These are phyloP conservation scores for Ophiostoma quercus DNA, from an alignment of 2,329 filamentous ascomycete genomes.

Conservation along the genomic window DNA sequence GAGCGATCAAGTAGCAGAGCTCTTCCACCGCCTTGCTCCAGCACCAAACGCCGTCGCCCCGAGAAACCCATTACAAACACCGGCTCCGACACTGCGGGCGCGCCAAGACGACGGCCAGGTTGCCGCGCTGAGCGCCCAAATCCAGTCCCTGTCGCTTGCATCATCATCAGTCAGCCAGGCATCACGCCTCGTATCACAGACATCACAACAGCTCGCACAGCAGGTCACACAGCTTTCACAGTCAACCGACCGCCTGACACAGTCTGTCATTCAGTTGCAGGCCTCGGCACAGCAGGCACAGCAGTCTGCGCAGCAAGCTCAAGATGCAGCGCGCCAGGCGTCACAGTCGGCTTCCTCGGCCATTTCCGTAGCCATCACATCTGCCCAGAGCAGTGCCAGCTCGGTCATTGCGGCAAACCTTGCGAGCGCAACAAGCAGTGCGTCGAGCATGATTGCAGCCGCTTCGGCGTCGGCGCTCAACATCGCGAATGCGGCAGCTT, in stretches of 20 bases:
- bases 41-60: not conserved
- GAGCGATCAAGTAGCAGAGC: not conserved
- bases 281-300: conserved; percentile 31
- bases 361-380: conserved; percentile 24
- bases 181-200: conserved; percentile 33
- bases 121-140: conserved; percentile 30
- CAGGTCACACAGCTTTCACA: conserved; percentile 32
- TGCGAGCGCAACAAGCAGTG: conserved; percentile 31
- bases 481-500: conserved; percentile 29
- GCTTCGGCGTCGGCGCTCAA: conserved; percentile 15
- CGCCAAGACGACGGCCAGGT: conserved; percentile 30
- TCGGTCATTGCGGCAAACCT: conserved; percentile 30
- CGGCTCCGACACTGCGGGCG: conserved; percentile 19
- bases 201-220: conserved; percentile 34
- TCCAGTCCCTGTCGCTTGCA: conserved; percentile 33
- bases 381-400: conserved; percentile 32
- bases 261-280: conserved; percentile 31
- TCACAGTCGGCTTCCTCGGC: conserved; percentile 32
- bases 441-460: conserved; percentile 31
- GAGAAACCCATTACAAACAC: conserved; percentile 26
- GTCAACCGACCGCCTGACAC: conserved; percentile 33
- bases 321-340: conserved; percentile 29
- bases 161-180: conserved; percentile 31
- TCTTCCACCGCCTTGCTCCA: conserved; percentile 16
- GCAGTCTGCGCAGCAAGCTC: conserved; percentile 31